phyloP scores from a whole-genome alignment of 345 rosid species.

The Aegle marmelos region DNA sequence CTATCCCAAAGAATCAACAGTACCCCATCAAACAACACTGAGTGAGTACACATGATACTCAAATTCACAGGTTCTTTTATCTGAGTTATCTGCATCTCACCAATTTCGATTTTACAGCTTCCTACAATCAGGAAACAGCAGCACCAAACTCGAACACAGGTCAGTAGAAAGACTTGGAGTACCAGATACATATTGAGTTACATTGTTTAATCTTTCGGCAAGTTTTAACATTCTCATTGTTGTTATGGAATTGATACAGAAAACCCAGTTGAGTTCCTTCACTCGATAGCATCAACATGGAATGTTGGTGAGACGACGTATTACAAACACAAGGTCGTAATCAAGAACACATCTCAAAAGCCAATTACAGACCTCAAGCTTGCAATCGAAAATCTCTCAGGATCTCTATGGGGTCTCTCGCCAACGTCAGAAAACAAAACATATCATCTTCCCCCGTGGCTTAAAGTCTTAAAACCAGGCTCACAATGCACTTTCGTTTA shows the following conservation, averaged over 20 bases:
- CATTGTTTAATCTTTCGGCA: background rate
- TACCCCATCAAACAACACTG: slow-evolving; percentile 25
- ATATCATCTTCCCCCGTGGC: slow-evolving; percentile 54
- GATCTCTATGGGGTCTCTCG: slow-evolving; percentile 65
- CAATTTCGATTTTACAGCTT: slow-evolving; percentile 18
- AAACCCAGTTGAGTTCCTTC: slow-evolving; percentile 48
- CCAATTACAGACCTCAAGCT: slow-evolving; percentile 48
- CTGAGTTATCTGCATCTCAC: background rate
- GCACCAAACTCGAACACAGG: slow-evolving; percentile 25
- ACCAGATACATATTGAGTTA: background rate
- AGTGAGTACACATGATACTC: slow-evolving; percentile 23
- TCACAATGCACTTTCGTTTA: slow-evolving; percentile 55
- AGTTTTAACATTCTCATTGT: background rate
- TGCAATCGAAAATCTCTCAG: slow-evolving; percentile 45
- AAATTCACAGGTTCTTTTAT: background rate
- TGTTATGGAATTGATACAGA: slow-evolving; percentile 11
- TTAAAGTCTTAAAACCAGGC: slow-evolving; percentile 40
- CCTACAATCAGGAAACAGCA: slow-evolving; percentile 24
- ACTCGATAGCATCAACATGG: slow-evolving; percentile 68
- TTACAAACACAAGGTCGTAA: slow-evolving; percentile 65
- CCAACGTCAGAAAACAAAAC: slow-evolving; percentile 42
- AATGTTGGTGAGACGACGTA: slow-evolving; percentile 37
- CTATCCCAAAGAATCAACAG: slow-evolving; percentile 24
- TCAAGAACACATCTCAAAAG: slow-evolving; percentile 58
- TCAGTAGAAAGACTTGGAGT: background rate